Evolutionary conservation across 352 stramenopile genomes (phyloP).

Genomic region (Stramenopiles sp.): DNA sequence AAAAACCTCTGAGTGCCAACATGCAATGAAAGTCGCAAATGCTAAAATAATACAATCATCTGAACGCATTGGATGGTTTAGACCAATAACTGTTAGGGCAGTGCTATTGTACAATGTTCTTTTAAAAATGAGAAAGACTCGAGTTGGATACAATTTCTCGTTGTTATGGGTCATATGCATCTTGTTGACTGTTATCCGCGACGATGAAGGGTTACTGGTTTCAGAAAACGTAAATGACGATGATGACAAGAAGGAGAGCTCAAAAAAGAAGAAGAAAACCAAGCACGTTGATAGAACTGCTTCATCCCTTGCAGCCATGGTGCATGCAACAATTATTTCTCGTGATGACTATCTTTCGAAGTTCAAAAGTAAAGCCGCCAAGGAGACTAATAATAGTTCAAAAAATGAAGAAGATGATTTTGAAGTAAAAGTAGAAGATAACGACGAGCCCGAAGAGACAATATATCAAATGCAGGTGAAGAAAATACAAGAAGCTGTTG

Average conservation of each 20-base stretch:
- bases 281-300: background rate
- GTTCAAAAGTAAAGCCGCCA: background rate
- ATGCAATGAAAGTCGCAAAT: background rate
- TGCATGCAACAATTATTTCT: background rate
- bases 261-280: background rate
- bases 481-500: background rate
- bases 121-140: background rate
- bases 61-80: background rate
- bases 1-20: conserved; percentile 66
- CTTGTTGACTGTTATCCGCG: background rate
- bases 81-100: background rate
- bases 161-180: background rate
- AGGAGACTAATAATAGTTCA: background rate
- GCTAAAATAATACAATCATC: background rate
- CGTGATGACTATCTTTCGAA: background rate
- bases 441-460: too few relatives aligned
- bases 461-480: background rate
- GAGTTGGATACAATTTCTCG: background rate
- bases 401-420: background rate
- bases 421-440: too few relatives aligned
- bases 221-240: background rate
- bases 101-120: background rate
- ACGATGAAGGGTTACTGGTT: background rate
- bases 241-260: background rate
- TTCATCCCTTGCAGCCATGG: background rate